Conservation (phyloP, 768 basidiomycete species). For the Xerocomus spinulosus region DNA sequence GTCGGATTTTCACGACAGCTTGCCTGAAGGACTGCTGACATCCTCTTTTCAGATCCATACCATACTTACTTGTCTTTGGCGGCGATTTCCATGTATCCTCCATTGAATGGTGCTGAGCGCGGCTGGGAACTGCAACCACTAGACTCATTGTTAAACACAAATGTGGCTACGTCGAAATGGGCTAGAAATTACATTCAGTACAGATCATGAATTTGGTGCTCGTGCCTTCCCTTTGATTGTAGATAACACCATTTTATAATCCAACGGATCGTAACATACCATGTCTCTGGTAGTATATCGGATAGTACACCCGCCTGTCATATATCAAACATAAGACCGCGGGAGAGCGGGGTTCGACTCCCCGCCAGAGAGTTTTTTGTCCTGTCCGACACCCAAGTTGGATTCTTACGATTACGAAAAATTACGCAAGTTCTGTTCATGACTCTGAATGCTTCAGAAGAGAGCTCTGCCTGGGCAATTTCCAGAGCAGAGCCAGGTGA, state of each 20-base stretch:
- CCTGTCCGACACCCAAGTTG: neutral
- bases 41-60: slow-evolving; percentile 71
- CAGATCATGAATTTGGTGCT: slow-evolving; percentile 11
- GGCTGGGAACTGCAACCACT: slow-evolving; percentile 59
- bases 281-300: slow-evolving; percentile 46
- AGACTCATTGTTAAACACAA: slow-evolving; percentile 71
- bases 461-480: slow-evolving; percentile 48
- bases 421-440: slow-evolving; percentile 23
- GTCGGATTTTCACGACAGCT: slow-evolving; percentile 36
- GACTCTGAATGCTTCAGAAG: slow-evolving; percentile 43
- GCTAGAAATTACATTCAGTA: slow-evolving; percentile 52
- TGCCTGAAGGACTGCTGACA: slow-evolving; percentile 6
- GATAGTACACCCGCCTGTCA: slow-evolving; percentile 51
- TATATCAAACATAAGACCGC: slow-evolving; percentile 20
- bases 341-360: slow-evolving; percentile 44
- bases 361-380: slow-evolving; percentile 39
- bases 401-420: neutral
- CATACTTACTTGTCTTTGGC: slow-evolving; percentile 93
- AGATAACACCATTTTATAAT: neutral
- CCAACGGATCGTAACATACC: too few species aligned
- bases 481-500: slow-evolving; percentile 47
- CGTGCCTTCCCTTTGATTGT: neutral
- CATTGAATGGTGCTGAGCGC: slow-evolving; percentile 26
- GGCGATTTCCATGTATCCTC: slow-evolving; percentile 64
- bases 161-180: slow-evolving; percentile 62